phyloP scores from a whole-genome alignment of 139 green algal species.

The Volvox africanus region DNA sequence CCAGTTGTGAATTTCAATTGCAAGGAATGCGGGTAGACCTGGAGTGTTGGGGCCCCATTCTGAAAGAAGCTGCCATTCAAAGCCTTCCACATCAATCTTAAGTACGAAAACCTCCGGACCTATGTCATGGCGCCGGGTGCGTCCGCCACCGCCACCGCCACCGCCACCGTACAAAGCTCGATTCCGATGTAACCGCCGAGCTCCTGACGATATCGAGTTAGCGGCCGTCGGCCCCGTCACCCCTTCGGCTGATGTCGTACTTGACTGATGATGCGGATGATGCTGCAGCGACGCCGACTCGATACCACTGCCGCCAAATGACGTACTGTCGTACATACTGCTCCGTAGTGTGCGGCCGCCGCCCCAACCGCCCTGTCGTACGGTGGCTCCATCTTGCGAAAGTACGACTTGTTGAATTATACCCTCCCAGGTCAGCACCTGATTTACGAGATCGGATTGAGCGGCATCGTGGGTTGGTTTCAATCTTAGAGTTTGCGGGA shows the following conservation, averaged over 20 bases:
- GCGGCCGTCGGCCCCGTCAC: neutral
- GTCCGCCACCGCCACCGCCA: neutral
- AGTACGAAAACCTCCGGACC: conserved; percentile 4
- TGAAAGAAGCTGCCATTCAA: conserved; percentile 41
- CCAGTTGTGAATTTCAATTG: conserved; percentile 19
- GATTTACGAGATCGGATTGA: too few species aligned
- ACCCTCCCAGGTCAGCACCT: neutral
- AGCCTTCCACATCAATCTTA: conserved; percentile 56
- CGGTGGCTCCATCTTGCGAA: neutral
- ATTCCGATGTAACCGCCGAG: neutral
- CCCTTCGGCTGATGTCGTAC: neutral
- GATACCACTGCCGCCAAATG: too few species aligned
- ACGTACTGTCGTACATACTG: too few species aligned
- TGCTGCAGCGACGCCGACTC: too few species aligned
- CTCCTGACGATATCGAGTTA: neutral
- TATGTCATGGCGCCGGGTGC: neutral
- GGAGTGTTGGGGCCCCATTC: conserved; percentile 4
- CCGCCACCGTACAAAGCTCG: neutral
- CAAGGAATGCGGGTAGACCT: neutral
- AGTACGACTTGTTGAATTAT: neutral
- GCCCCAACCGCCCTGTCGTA: neutral
- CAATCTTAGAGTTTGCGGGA: too few species aligned
- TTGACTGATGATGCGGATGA: too few species aligned
- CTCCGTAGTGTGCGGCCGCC: neutral
- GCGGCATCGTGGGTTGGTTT: too few species aligned